Conservation (phyloP, 2,329 filamentous ascomycete species). For the Paraconiothyrium sp. region DNA sequence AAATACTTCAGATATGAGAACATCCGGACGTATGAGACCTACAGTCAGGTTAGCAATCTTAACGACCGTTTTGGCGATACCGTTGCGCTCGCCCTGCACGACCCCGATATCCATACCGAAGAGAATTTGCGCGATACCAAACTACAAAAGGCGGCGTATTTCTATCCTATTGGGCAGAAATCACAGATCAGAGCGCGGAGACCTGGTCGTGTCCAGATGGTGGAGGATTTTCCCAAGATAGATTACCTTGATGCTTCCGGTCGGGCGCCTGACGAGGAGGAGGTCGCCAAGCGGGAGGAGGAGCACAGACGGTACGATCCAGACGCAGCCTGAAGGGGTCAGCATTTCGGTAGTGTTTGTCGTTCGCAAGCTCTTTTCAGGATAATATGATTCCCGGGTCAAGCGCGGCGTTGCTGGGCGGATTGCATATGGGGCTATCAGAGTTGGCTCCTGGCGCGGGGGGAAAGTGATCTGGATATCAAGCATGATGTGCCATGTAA, state of each 20-base stretch:
- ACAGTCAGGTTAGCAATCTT: constrained; percentile 60
- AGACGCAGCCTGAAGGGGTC: constrained; percentile 24
- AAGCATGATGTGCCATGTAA: not conserved
- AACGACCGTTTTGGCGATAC: constrained; percentile 64
- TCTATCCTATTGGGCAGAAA: constrained; percentile 68
- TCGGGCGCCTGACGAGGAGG: constrained; percentile 60
- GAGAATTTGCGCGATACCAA: constrained; percentile 47
- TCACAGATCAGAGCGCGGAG: constrained; percentile 61
- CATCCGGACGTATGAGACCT: constrained; percentile 69
- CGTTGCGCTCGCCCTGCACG: constrained; percentile 67
- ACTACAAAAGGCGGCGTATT: constrained; percentile 66
- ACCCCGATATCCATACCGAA: constrained; percentile 54
- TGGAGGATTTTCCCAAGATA: constrained; percentile 57
- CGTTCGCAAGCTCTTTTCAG: not conserved
- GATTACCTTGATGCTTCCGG: constrained; percentile 63
- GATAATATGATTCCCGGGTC: not conserved
- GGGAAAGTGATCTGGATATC: not conserved
- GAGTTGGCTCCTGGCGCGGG: not conserved
- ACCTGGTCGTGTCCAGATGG: constrained; percentile 51
- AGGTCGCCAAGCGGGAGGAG: constrained; percentile 56
- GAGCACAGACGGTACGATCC: constrained; percentile 54
- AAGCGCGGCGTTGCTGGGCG: constrained; percentile 12
- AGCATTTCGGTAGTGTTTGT: not conserved
- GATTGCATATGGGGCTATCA: constrained; percentile 7
- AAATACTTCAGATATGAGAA: constrained; percentile 66